Evolutionary conservation across 2,329 filamentous ascomycete species (phyloP).

Genomic region (Trichoderma simmonsii): DNA sequence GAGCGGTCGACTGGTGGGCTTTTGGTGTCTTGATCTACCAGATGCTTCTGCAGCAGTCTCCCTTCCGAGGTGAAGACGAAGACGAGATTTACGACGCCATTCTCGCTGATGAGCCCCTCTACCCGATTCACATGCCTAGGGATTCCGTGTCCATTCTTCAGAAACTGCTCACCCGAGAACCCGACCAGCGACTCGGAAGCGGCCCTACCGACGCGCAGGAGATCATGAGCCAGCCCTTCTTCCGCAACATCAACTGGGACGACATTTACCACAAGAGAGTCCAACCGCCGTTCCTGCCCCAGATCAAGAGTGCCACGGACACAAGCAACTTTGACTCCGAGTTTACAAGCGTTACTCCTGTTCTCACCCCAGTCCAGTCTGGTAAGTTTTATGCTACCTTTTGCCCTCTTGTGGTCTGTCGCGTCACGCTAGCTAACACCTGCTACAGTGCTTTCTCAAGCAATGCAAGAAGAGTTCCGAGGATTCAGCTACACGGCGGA

Average conservation of each 20-base stretch:
- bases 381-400: slow-evolving; percentile 57
- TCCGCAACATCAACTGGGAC: slow-evolving; percentile 97
- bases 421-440: slow-evolving; percentile 32
- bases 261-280: slow-evolving; percentile 97
- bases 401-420: neutral
- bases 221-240: slow-evolving; percentile 98
- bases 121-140: slow-evolving; percentile 97
- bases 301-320: slow-evolving; percentile 88
- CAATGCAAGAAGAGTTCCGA: slow-evolving; percentile 99
- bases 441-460: slow-evolving; percentile 79
- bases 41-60: slow-evolving; percentile 98
- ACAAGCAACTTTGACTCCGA: slow-evolving; percentile 99
- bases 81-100: slow-evolving; percentile 99
- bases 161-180: slow-evolving; percentile 93
- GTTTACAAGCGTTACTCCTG: slow-evolving; percentile 96
- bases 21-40: slow-evolving; percentile 99
- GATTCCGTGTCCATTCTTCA: slow-evolving; percentile 97
- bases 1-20: slow-evolving; percentile 98
- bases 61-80: slow-evolving; percentile 97
- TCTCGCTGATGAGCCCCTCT: slow-evolving; percentile 92
- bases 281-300: slow-evolving; percentile 81
- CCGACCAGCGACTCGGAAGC: slow-evolving; percentile 86
- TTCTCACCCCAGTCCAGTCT: slow-evolving; percentile 94
- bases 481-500: slow-evolving; percentile 97
- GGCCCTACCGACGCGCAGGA: slow-evolving; percentile 97